Percentiles rank a stretch among this genome's conserved stretches.
Evolutionary conservation across 805 yeast species (phyloP).

Genomic region (Metschnikowia sp.): DNA sequence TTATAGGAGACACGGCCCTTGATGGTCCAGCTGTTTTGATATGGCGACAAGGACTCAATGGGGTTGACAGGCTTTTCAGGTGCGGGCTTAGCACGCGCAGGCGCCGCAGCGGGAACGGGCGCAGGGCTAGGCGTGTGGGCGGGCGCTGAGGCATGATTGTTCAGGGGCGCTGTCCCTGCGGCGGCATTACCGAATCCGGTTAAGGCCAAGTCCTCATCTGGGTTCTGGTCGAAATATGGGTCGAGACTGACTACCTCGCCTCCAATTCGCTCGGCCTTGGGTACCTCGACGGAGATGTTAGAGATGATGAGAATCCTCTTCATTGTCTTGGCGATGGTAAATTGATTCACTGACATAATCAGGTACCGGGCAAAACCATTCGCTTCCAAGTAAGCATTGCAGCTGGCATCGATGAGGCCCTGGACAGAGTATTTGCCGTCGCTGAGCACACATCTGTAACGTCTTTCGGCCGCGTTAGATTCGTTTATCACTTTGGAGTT

Average conservation of each 20-base stretch:
- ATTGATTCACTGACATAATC: slow-evolving; percentile 40
- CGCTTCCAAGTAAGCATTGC: slow-evolving; percentile 37
- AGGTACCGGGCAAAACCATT: slow-evolving; percentile 46
- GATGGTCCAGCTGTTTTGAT: slow-evolving; percentile 86
- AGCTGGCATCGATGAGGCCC: slow-evolving; percentile 39
- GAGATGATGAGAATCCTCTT: slow-evolving; percentile 49
- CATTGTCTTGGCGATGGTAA: slow-evolving; percentile 44
- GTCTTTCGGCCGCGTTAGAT: slow-evolving; percentile 18
- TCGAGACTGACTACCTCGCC: slow-evolving; percentile 46
- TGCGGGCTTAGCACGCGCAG: slow-evolving; percentile 4
- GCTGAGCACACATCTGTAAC: slow-evolving; percentile 34
- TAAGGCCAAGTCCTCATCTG: slow-evolving; percentile 45
- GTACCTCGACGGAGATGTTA: slow-evolving; percentile 41
- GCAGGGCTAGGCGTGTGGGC: slow-evolving; percentile 14
- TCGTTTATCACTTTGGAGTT: slow-evolving; percentile 32
- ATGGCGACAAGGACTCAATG: slow-evolving; percentile 87
- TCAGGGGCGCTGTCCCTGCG: slow-evolving; percentile 2
- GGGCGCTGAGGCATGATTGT: not conserved
- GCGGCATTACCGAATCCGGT: slow-evolving; percentile 19
- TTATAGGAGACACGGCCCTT: slow-evolving; percentile 89
- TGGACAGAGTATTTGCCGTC: slow-evolving; percentile 39
- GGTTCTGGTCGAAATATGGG: slow-evolving; percentile 55
- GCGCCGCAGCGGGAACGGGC: slow-evolving; percentile 15
- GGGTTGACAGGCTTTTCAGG: slow-evolving; percentile 46
- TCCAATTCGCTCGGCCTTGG: slow-evolving; percentile 35